Evolutionary conservation across 306 rosid genomes (phyloP), one percentile per base, ranked within the genome.

Genomic region (Betula pendula): DNA sequence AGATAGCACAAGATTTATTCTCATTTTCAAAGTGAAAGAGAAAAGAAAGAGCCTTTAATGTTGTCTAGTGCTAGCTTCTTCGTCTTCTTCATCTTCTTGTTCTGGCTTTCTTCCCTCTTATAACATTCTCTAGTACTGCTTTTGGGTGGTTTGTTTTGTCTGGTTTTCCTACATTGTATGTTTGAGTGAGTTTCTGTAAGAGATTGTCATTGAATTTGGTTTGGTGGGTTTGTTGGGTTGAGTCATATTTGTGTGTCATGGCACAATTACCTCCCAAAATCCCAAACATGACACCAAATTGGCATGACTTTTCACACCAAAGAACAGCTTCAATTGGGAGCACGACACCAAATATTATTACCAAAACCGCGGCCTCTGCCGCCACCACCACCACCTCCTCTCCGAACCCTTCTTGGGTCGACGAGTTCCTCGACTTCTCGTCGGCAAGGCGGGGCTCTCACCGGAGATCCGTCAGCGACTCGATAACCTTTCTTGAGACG

Each of bases 191-290:
- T 70, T 56, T 27, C 70, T 69, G 67, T 12, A 29, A n/a, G 35
- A 53, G 24, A 49, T 65, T 60, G 48, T 56, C 53, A n/a, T 60
- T 76, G 38, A 42, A 16, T 10, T 11, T 75, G 77, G 59, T 71
- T 79, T 65, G 50, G 51, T 12, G n/a, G 29, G 65, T 33, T 33
- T 74, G 73, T 70, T 68, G 42, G 20, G 50, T 66, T 29, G 49
- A 38, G 56, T 11, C 6, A 8, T n/a, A 33, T 2, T 22, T 16
- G 68, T 43, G 31, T 13, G 55, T 31, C 59, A 94, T 95, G 99
- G 97, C 97, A 20, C 97, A 95, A 63, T 88, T 95, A 38, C 99
- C 99, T 55, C 99, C 99, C 0, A 95, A 95, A 83, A 81, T 91
- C 81, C 99, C 99, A 49, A 92, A 82, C 83, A 78, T 89, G 85